phyloP scores from a whole-genome alignment of 2,329 filamentous ascomycete species.

The Calonectria leucothoes region DNA sequence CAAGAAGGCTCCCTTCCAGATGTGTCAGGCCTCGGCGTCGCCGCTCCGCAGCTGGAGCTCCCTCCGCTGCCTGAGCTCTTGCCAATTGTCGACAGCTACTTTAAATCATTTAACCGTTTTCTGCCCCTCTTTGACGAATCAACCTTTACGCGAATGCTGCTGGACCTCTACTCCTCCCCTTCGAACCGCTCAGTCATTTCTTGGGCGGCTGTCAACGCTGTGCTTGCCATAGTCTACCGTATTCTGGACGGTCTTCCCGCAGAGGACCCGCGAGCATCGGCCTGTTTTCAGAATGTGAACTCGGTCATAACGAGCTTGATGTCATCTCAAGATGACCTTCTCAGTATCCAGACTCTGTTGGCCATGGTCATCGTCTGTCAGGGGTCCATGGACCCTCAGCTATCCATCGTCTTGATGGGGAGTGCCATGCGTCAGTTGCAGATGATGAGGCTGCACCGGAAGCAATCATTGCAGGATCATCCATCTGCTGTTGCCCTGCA shows the following conservation, averaged over 20 bases:
- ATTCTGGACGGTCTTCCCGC: conserved; percentile 32
- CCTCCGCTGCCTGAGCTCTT: conserved; percentile 32
- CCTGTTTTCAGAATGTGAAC: conserved; percentile 46
- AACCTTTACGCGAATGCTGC: conserved; percentile 48
- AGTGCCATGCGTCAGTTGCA: conserved; percentile 49
- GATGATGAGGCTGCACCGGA: conserved; percentile 46
- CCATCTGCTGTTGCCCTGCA: conserved; percentile 29
- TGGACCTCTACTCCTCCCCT: conserved; percentile 45
- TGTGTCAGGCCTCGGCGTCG: background rate
- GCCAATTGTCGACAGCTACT: conserved; percentile 34
- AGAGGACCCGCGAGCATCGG: conserved; percentile 31
- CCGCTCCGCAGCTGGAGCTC: conserved; percentile 21
- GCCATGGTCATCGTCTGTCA: conserved; percentile 49
- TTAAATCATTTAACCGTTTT: conserved; percentile 31
- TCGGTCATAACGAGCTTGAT: conserved; percentile 48
- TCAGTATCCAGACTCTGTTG: conserved; percentile 49
- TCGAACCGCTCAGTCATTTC: conserved; percentile 28
- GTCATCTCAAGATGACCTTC: conserved; percentile 41
- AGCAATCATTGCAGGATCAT: background rate
- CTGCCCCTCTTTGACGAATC: conserved; percentile 49
- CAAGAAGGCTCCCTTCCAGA: background rate
- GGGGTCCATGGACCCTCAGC: conserved; percentile 44
- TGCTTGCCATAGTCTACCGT: conserved; percentile 47
- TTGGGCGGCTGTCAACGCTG: conserved; percentile 51
- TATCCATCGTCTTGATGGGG: conserved; percentile 46